A percentile compares a stretch with the other conserved stretches of the same genome.
Evolutionary conservation across 2,329 filamentous ascomycete species (phyloP).

Genomic region (Zymoseptoria crescenta): DNA sequence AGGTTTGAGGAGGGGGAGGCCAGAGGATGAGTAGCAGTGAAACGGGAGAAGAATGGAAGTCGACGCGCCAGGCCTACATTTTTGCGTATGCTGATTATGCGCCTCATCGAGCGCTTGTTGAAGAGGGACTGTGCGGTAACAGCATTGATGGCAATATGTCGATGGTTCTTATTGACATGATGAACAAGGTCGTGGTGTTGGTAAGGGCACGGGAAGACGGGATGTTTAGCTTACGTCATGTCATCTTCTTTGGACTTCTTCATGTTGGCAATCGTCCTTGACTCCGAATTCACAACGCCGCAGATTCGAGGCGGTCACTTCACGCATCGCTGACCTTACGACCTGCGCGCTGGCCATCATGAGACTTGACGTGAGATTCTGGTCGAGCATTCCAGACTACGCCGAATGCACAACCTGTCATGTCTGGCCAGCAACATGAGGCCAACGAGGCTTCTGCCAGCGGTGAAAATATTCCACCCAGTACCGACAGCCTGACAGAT

Average conservation of each 20-base stretch:
- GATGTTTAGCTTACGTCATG: no score
- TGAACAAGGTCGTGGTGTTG: background rate
- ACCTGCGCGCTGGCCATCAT: background rate
- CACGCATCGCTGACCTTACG: background rate
- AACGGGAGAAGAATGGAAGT: background rate
- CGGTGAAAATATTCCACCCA: background rate
- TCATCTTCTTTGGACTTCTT: no score
- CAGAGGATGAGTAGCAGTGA: background rate
- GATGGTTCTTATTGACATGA: background rate
- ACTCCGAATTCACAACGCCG: no score
- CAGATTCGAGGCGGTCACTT: background rate
- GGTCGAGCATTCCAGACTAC: background rate
- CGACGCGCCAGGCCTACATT: conserved; percentile 1
- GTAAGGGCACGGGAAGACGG: background rate
- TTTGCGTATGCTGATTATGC: background rate
- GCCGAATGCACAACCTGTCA: background rate
- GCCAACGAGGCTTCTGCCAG: background rate
- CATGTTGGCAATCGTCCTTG: no score
- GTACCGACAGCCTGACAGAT: background rate
- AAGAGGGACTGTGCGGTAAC: background rate
- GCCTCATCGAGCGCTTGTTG: conserved; percentile 1
- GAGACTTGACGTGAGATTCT: background rate
- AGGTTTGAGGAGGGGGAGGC: background rate
- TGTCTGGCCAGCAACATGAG: background rate
- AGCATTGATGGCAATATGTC: background rate